Conservation (phyloP, 2,329 filamentous ascomycete genomes). For the Thermochaetoides dissita region DNA sequence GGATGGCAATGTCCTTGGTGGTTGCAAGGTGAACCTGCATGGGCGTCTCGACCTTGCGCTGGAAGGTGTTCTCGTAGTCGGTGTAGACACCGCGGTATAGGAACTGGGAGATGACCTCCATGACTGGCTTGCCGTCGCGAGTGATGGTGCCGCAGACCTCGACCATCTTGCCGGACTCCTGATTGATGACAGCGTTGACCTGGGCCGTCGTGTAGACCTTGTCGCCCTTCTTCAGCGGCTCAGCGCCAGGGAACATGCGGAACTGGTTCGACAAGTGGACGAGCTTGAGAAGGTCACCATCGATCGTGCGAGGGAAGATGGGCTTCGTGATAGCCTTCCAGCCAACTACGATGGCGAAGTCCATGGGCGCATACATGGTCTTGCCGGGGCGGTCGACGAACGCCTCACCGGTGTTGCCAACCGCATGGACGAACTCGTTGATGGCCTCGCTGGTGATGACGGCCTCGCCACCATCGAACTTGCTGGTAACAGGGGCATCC, state of each 20-base stretch:
- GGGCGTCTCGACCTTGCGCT: conserved; percentile 88
- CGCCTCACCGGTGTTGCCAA: conserved; percentile 92
- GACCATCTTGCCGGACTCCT: conserved; percentile 98
- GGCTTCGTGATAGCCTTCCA: conserved; percentile 99
- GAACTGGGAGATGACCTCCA: conserved; percentile 98
- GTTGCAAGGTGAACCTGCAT: conserved; percentile 84
- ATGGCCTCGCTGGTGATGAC: conserved; percentile 85
- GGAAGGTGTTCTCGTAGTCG: conserved; percentile 97
- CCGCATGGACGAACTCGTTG: conserved; percentile 97
- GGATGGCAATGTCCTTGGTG: conserved; percentile 80
- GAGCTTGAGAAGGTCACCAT: conserved; percentile 88
- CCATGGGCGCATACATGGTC: conserved; percentile 91
- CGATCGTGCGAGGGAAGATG: conserved; percentile 92
- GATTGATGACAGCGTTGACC: conserved; percentile 95
- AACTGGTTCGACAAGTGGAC: conserved; percentile 96
- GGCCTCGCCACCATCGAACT: conserved; percentile 78
- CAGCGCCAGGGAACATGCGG: conserved; percentile 92
- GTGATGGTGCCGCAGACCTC: conserved; percentile 97
- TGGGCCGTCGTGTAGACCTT: conserved; percentile 84
- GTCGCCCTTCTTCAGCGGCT: conserved; percentile 91
- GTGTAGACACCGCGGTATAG: conserved; percentile 85
- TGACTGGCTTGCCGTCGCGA: conserved; percentile 69
- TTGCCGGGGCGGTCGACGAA: conserved; percentile 95
- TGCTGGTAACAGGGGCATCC: conserved; percentile 69
- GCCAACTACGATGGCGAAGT: conserved; percentile 94